Conservation (phyloP, 805 yeast genomes). For the Wickerhamomyces strasburgensis region DNA sequence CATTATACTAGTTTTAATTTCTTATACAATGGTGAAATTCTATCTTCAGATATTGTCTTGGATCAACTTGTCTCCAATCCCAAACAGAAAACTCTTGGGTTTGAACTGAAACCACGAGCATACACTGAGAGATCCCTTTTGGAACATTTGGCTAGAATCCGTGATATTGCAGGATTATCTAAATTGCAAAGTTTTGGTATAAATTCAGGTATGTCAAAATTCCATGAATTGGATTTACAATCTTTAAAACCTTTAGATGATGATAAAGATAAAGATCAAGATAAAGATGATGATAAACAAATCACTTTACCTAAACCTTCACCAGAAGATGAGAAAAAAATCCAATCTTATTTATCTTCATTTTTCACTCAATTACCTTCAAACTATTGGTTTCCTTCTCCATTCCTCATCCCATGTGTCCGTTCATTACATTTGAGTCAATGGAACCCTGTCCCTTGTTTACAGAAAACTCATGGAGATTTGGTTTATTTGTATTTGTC, state of each 20-base stretch:
- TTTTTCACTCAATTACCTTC: slow-evolving; percentile 20
- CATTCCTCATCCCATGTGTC: slow-evolving; percentile 31
- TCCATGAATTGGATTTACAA: slow-evolving; percentile 36
- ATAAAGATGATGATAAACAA: slow-evolving; percentile 12
- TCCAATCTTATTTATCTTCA: slow-evolving; percentile 15
- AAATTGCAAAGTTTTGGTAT: slow-evolving; percentile 38
- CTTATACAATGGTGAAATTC: slow-evolving; percentile 30
- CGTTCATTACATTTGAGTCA: slow-evolving; percentile 65
- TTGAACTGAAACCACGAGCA: slow-evolving; percentile 46
- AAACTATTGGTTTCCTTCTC: slow-evolving; percentile 16
- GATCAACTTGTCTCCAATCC: slow-evolving; percentile 22
- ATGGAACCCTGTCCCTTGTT: slow-evolving; percentile 82
- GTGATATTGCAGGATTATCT: slow-evolving; percentile 56
- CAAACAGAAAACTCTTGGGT: slow-evolving; percentile 28
- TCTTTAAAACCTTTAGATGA: slow-evolving; percentile 17
- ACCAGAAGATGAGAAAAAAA: slow-evolving; percentile 20
- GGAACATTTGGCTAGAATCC: slow-evolving; percentile 56
- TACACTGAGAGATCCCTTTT: slow-evolving; percentile 59
- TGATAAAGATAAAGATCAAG: slow-evolving; percentile 6
- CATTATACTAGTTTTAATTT: slow-evolving; percentile 60
- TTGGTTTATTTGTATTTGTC: slow-evolving; percentile 68
- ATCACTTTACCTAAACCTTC: slow-evolving; percentile 21
- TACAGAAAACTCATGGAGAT: slow-evolving; percentile 66
- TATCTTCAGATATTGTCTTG: slow-evolving; percentile 25
- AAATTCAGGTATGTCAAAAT: slow-evolving; percentile 46